Percentiles rank a stretch among this genome's conserved stretches.
phyloP scores from a whole-genome alignment of 768 basidiomycete species.

The Sistotremastrum suecicum region DNA sequence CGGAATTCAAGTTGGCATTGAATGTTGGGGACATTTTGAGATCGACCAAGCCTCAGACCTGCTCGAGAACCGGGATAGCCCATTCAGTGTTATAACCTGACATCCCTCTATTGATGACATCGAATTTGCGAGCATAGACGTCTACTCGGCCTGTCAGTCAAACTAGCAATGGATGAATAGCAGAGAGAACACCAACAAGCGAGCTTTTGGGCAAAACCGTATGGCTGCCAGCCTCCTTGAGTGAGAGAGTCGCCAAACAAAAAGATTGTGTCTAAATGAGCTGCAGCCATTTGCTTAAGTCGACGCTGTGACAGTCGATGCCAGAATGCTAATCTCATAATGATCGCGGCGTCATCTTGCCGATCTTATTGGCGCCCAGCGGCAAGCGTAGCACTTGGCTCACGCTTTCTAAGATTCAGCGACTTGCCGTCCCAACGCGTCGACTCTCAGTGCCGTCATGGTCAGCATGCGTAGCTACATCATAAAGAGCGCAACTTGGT shows the following conservation, averaged over 20 bases:
- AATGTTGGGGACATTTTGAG: neutral
- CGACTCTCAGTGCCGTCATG: too few relatives aligned
- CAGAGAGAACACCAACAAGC: constrained; percentile 31
- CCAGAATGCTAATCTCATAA: too few relatives aligned
- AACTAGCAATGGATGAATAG: neutral
- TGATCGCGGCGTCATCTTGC: too few relatives aligned
- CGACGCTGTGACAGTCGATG: too few relatives aligned
- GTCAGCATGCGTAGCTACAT: too few relatives aligned
- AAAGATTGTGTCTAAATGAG: constrained; percentile 50
- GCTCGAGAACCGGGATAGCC: constrained; percentile 67
- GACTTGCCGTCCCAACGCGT: too few relatives aligned
- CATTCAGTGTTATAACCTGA: constrained; percentile 82
- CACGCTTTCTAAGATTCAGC: too few relatives aligned
- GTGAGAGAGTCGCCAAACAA: constrained; percentile 79
- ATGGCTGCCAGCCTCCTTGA: constrained; percentile 43
- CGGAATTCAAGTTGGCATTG: neutral
- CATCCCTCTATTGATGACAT: constrained; percentile 77
- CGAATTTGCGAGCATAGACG: constrained; percentile 64
- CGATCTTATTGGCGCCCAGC: too few relatives aligned
- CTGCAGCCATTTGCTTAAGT: constrained; percentile 33
- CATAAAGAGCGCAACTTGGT: too few relatives aligned
- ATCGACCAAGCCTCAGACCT: constrained; percentile 27
- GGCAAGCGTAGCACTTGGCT: too few relatives aligned
- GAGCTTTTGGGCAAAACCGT: constrained; percentile 57
- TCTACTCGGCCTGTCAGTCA: constrained; percentile 26